phyloP scores from a whole-genome alignment of 352 stramenopile species.

The Pythium chondricola region DNA sequence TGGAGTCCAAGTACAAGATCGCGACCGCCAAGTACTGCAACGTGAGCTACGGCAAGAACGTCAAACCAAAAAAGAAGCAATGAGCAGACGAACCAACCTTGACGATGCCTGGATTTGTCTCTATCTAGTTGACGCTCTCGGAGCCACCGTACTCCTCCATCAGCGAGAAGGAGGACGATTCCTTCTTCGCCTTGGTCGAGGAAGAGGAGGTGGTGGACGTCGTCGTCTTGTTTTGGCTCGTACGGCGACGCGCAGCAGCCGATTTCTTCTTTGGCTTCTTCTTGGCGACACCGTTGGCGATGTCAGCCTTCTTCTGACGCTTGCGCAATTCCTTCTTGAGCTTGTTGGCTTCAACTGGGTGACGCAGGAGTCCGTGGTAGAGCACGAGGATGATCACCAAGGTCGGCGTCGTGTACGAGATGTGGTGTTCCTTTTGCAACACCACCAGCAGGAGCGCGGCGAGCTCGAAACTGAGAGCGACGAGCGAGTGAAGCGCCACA shows the following conservation, averaged over 20 bases:
- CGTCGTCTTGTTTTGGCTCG: constrained; percentile 12
- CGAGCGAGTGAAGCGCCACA: constrained; percentile 47
- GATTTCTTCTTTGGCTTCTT: constrained; percentile 53
- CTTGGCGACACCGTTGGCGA: constrained; percentile 15
- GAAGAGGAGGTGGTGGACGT: not conserved
- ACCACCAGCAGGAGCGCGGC: constrained; percentile 37
- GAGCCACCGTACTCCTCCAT: constrained; percentile 4
- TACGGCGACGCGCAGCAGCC: constrained; percentile 15
- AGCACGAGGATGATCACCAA: constrained; percentile 38
- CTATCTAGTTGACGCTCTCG: constrained; percentile 13
- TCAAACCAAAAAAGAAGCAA: constrained; percentile 76
- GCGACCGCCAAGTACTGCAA: constrained; percentile 57
- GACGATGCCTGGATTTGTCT: too few relatives aligned
- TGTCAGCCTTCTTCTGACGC: constrained; percentile 31
- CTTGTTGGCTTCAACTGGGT: constrained; percentile 43
- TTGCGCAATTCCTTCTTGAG: constrained; percentile 41
- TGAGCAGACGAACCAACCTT: too few relatives aligned
- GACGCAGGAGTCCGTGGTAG: constrained; percentile 46
- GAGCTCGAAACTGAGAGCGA: constrained; percentile 46
- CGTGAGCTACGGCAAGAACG: constrained; percentile 68
- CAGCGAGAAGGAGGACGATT: too few relatives aligned
- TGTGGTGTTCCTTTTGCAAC: constrained; percentile 41
- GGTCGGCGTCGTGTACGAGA: constrained; percentile 40
- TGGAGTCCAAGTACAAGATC: constrained; percentile 62
- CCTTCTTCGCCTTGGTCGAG: too few relatives aligned